These are phyloP conservation scores for Thuja plicata DNA, from an alignment of 83 land plant species.

Conservation along the genomic window DNA sequence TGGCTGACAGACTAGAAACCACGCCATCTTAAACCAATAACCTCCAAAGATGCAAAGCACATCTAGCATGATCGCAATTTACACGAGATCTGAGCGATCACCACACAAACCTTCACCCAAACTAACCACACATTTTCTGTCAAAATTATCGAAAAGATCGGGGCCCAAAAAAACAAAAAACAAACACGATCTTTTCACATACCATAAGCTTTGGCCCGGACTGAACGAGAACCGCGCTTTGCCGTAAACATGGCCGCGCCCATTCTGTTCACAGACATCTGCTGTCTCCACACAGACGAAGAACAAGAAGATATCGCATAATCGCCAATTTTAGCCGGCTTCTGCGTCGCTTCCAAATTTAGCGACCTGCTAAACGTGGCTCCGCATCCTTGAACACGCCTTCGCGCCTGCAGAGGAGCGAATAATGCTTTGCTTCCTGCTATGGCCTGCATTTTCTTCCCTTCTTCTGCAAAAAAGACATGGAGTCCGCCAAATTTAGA, in stretches of 20 bases:
- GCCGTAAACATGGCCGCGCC: not conserved
- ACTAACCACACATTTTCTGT: not conserved
- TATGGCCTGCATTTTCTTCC: not conserved
- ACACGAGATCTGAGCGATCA: not conserved
- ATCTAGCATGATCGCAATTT: not conserved
- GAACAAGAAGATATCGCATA: not conserved
- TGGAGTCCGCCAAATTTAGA: not conserved
- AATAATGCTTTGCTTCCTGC: not conserved
- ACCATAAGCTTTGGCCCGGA: constrained; percentile 1
- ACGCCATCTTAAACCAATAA: not conserved
- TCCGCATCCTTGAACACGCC: not conserved
- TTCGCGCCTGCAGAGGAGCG: not conserved
- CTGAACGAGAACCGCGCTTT: constrained; percentile 1
- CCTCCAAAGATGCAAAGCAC: not conserved
- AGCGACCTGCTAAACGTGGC: not conserved
- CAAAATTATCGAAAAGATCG: not conserved
- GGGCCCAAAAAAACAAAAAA: not conserved
- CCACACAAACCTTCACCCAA: not conserved
- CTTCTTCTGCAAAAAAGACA: not conserved
- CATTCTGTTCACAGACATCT: not conserved
- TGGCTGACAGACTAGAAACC: not conserved
- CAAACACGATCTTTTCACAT: not conserved
- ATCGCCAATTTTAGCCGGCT: not conserved
- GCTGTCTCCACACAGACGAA: not conserved
- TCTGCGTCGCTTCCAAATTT: not conserved